Base-by-base conservation (phyloP, 768 basidiomycete species). In the Sutorius australiensis region DNA sequence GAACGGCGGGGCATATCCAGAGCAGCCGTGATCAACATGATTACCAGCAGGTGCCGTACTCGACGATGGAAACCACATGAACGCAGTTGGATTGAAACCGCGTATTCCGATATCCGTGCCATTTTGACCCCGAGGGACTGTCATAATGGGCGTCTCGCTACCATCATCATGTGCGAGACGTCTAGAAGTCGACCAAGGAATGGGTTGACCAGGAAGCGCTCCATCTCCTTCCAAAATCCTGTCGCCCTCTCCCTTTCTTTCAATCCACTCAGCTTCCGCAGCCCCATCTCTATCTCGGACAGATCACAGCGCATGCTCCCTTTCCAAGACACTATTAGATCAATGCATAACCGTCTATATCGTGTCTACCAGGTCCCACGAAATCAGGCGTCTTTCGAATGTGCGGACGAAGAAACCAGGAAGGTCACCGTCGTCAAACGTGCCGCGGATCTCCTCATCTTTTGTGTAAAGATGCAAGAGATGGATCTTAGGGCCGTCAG, bases 11-110 rank as follows among this genome's bases (percentile, higher is more conserved):
- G 55, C 46, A 36, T 54, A n/a, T 71, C 72, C 51, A 62, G 34
- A 47, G 28, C 11, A n/a, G 54, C 51, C 10, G 58, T 72, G 21
- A 53, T 24, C 42, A 44, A 53, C 17, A 51, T 70, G 48, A 59
- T 72, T 46, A 44, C 46, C 32, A 51, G 10, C 30, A 54, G 57
- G 0, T 65, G 61, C 53, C 58, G 60, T 30, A 9, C 46, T 11
- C 49, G 60, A 37, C 67, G 55, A 38, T 72, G 71, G 69, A 60
- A 48, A n/a, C 64, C 66, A 37, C 34, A 39, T 11, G 63, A 66
- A 50, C 66, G 64, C 39, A 59, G 59, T 38, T 67, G 65, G 65
- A 1, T 57, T 30, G 63, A 68, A 24, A 57, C 65, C 3, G 65
- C 65, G 5, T 61, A 53, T 16, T 59, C 64, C 6, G 66, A 66